Evolutionary conservation across 441 rosid genomes (phyloP), one percentile per base, ranked within the genome.

Genomic region (Macaranga tanarius): DNA sequence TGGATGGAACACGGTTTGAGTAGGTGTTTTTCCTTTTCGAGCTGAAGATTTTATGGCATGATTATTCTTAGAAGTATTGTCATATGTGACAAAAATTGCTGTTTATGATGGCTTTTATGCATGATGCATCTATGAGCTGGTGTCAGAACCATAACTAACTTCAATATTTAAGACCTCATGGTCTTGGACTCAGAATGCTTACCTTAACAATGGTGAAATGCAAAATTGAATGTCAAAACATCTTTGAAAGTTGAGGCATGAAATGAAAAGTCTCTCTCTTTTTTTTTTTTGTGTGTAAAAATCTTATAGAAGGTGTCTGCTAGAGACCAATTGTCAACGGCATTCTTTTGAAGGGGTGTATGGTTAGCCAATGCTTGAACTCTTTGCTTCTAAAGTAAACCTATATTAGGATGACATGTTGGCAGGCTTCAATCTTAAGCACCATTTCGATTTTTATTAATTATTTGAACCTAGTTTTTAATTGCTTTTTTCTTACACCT

Each of bases 1-100:
- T 96, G 99, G 99, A 96, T 80, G 96, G 95, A 70, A 88, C 92
- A 73, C 90, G 98, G 80, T 94, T 88, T 84, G 99, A 96, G 99
- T 96, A 91, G 79, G 98, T 91, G 70, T 87, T 84, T 70, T 80
- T 67, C 77, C 60, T 76, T 73, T 71, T 67, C 58, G 5, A 77
- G 52, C 38, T 54, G 44, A 51, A 55, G 28, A 31, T 63, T 73
- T 59, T 51, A 71, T 54, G 6, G 22, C 67, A 20, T 75, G 44
- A 40, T 67, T 77, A 28, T 44, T 48, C 12, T 50, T 64, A 52
- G 16, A 65, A 65, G 50, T 67, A 69, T 67, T 60, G 62, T 77
- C 68, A 9, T 52, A 40, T 71, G 48, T 62, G 16, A 23, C n/a
- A 48, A 59, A 73, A 25, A 15, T 34, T 59, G n/a, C 10, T 70